These are phyloP conservation scores for Schrenkiella parvula DNA, from an alignment of 345 rosid species.

Conservation along the genomic window DNA sequence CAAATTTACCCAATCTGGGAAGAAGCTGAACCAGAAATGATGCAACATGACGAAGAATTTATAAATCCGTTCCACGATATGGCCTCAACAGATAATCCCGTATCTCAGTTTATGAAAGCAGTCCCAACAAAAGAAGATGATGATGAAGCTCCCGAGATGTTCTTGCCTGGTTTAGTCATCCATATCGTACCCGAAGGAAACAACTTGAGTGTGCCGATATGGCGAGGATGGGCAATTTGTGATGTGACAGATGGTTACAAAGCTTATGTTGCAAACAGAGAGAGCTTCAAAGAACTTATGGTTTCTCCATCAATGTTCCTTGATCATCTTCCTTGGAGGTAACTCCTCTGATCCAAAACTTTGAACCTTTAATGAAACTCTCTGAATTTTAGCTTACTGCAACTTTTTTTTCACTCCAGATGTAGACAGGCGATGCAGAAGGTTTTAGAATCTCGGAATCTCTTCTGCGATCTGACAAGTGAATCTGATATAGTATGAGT, in stretches of 20 bases:
- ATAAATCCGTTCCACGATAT: conserved; percentile 33
- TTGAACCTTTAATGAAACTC: not conserved
- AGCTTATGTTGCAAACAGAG: conserved; percentile 66
- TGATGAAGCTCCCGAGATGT: conserved; percentile 56
- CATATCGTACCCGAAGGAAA: conserved; percentile 58
- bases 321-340: conserved; percentile 98
- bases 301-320: conserved; percentile 89
- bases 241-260: conserved; percentile 38
- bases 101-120: conserved; percentile 60
- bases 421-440: conserved; percentile 61
- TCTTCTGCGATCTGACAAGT: conserved; percentile 4
- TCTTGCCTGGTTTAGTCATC: conserved; percentile 69
- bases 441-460: conserved; percentile 51
- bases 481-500: conserved; percentile 40
- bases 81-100: conserved; percentile 42
- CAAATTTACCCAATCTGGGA: conserved; percentile 27
- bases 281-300: conserved; percentile 62
- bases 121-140: conserved; percentile 37
- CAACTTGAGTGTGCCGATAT: conserved; percentile 33
- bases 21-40: conserved; percentile 16
- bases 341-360: not conserved
- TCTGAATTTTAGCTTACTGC: not conserved
- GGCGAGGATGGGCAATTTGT: conserved; percentile 56
- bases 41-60: conserved; percentile 22
- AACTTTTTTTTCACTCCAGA: conserved; percentile 37